Evolutionary conservation across 2,329 filamentous ascomycete genomes (phyloP), one percentile per base, ranked within the genome.

Genomic region (Xylaria sp.): DNA sequence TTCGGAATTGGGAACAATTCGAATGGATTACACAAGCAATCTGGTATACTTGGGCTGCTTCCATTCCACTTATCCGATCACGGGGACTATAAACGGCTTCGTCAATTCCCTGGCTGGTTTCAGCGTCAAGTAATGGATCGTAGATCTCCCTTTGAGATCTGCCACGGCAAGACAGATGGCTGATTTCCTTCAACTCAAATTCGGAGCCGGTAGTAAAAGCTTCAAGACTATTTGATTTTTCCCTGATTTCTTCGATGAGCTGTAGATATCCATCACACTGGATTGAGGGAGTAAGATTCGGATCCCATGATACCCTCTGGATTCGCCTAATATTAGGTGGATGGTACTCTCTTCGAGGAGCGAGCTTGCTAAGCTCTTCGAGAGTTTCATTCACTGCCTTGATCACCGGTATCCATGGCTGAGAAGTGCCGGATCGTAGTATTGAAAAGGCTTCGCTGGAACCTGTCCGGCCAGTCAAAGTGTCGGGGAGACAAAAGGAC

Each of bases 381-480:
- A 82, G 64, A 13, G 75, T 67, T 0, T 3, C 2, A 3, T 66
- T 23, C 0, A 33, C n/a, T 0, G 0, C 0, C 0, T 0, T 1
- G 0, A 48, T 33, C 1, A 85, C 55, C 0, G 81, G 78, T 0
- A 65, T 74, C 85, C 85, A 88, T 0, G 86, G 86, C 41, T 86
- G 85, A 41, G 83, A 85, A 1, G 78, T 77, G 0, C 84, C 86
- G 0, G 87, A 87, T 3, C 77, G 72, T 0, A 92, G 79, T 49
- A 82, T 84, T 2, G 81, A 75, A 0, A 89, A 71, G 0, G 88
- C 85, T 75, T 92, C 89, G 73, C 92, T 89, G 0, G 83, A 86
- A 8, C 70, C 67, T 7, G 64, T 71, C 39, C 62, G 46, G 1
- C 67, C 62, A 0, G 64, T 71, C 18, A 71, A 54, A 0, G 28